Evolutionary conservation across 2,329 filamentous ascomycete species (phyloP).

Genomic region (Pyricularia pennisetigena): DNA sequence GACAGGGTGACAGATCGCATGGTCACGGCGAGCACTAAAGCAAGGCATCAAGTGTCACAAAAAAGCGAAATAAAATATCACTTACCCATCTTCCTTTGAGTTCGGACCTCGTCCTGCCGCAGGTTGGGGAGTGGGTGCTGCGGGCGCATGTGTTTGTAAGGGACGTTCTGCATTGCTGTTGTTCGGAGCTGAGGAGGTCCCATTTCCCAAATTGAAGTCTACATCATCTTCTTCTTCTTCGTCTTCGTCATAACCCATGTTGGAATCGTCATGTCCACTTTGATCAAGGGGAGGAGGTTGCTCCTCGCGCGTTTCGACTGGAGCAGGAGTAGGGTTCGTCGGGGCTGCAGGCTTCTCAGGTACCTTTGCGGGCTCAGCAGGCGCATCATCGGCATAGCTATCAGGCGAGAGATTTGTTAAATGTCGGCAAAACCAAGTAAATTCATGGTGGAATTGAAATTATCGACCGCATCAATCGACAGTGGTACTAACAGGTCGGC

Average conservation of each 20-base stretch:
- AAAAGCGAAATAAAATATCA: slow-evolving; percentile 10
- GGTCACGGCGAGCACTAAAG: neutral
- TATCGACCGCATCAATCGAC: neutral
- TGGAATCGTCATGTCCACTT: slow-evolving; percentile 17
- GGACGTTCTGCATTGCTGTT: slow-evolving; percentile 3
- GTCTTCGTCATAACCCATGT: slow-evolving; percentile 16
- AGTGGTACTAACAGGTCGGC: slow-evolving; percentile 65
- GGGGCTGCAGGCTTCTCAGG: slow-evolving; percentile 7
- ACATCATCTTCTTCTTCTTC: slow-evolving; percentile 44
- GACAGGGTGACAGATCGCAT: neutral
- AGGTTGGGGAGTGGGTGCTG: slow-evolving; percentile 12
- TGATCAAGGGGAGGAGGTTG: slow-evolving; percentile 7
- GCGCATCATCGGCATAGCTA: slow-evolving; percentile 58
- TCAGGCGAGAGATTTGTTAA: slow-evolving; percentile 1
- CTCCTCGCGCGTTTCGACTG: slow-evolving; percentile 7
- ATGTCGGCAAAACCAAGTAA: neutral
- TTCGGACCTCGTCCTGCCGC: slow-evolving; percentile 42
- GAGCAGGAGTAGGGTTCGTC: slow-evolving; percentile 9
- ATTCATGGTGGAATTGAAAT: neutral
- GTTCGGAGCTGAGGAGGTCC: slow-evolving; percentile 18
- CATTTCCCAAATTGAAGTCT: slow-evolving; percentile 41
- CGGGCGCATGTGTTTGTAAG: slow-evolving; percentile 9
- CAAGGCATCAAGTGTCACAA: neutral
- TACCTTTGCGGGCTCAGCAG: slow-evolving; percentile 11
- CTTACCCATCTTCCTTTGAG: slow-evolving; percentile 91